phyloP scores from a whole-genome alignment of 225 moss, liverwort and hornwort species.

The Physcomitrium patens region DNA sequence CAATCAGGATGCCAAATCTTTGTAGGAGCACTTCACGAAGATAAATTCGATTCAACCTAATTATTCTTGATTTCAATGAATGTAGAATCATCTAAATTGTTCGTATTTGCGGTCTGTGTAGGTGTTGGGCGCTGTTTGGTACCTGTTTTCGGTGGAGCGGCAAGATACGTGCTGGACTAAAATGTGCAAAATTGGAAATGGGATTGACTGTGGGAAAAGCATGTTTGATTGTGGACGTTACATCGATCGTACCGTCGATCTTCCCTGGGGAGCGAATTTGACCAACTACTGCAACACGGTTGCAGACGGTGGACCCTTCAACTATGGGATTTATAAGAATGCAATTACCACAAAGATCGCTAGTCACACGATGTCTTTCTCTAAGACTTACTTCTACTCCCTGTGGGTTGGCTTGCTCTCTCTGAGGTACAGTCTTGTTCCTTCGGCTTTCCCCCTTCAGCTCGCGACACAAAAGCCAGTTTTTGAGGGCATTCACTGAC shows the following conservation, averaged over 20 bases:
- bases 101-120: constrained; percentile 5
- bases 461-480: background rate
- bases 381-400: constrained; percentile 48
- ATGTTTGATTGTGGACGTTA: background rate
- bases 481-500: background rate
- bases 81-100: background rate
- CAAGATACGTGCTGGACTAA: constrained; percentile 56
- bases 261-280: background rate
- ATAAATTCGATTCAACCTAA: background rate
- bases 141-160: constrained; percentile 64
- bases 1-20: background rate
- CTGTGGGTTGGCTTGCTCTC: constrained; percentile 40
- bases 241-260: background rate
- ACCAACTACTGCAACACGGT: background rate
- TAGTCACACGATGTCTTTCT: background rate
- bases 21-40: background rate
- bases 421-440: constrained; percentile 15
- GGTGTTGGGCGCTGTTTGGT: constrained; percentile 69
- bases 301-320: constrained; percentile 7
- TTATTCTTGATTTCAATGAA: background rate
- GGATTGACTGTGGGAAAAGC: background rate
- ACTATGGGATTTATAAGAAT: constrained; percentile 32
- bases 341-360: constrained; percentile 30
- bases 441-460: background rate
- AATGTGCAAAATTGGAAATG: background rate